These are phyloP conservation scores for Lepidium africanum DNA, from an alignment of 345 rosid species.

Conservation along the genomic window DNA sequence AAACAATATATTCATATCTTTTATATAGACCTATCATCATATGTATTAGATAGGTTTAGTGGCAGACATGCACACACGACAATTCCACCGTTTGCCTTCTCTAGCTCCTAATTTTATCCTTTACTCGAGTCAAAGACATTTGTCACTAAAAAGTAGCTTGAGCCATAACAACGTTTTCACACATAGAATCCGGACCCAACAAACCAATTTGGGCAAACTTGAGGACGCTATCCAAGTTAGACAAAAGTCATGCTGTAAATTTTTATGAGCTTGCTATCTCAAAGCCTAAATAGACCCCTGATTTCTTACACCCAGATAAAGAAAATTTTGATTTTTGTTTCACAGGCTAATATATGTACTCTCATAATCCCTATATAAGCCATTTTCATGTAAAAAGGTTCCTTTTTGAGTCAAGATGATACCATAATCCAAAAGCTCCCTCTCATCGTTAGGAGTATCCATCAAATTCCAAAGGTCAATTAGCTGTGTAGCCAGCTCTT, in stretches of 20 bases:
- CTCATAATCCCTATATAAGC: not conserved
- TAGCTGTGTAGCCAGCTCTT: too few relatives aligned
- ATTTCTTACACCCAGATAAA: not conserved
- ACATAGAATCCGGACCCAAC: not conserved
- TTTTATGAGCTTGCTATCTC: not conserved
- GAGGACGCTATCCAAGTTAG: not conserved
- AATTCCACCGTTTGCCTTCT: constrained; percentile 10
- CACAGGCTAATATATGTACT: too few relatives aligned
- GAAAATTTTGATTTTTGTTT: too few relatives aligned
- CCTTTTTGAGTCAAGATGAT: constrained; percentile 5
- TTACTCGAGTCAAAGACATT: constrained; percentile 8
- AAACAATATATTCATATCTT: too few relatives aligned
- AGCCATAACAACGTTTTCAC: not conserved
- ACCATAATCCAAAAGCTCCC: not conserved
- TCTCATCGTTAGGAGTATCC: too few relatives aligned
- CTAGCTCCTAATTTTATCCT: not conserved
- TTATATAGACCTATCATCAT: too few relatives aligned
- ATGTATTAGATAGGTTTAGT: too few relatives aligned
- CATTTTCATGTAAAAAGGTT: too few relatives aligned
- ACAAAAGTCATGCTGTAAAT: too few relatives aligned
- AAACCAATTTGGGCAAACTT: not conserved
- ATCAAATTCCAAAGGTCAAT: too few relatives aligned
- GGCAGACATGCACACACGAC: constrained; percentile 19
- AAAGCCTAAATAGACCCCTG: not conserved
- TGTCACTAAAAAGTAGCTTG: not conserved